Base-by-base conservation (phyloP, 345 rosid genomes). In the Euphorbia peplus region DNA sequence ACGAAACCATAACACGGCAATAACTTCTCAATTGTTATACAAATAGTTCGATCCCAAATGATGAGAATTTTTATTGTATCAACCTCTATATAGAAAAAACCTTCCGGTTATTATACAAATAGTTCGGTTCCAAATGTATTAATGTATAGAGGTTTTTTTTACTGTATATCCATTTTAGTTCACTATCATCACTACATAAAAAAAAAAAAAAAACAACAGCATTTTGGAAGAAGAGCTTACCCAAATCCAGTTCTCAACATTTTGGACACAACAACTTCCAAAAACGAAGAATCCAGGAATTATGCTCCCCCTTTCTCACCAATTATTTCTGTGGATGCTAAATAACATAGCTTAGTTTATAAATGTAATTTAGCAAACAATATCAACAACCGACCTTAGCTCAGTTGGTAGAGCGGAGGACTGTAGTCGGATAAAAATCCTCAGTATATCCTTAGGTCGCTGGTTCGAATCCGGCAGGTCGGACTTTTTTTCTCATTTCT, bases 371-470 rank as follows among this genome's bases (percentile, higher is more conserved):
- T n/a, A n/a, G n/a, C 26, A 5, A 5, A 7, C 19, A 2, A 9
- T 5, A 8, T 1, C 4, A 6, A 1, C 8, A 18, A 15, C 96
- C 92, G 96, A 88, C 95, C 91, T 91, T 93, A 86, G 98, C 98
- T 93, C 95, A 91, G 96, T 86, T 93, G 98, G 95, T 54, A 93
- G 97, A 87, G 98, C 97, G 96, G 98, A 89, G 95, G 95, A 91
- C 97, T 91, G 97, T 93, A 93, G 97, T 85, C 63, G 63, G 63
- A 29, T 0, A 13, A 30, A 16, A 30, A 16, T 30, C 63, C 63
- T 30, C 63, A 32, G 63, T 46, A 22, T 1, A 90, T 87, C 87
- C 88, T 85, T 87, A 84, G 88, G 87, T 86, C 90, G 84, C 86
- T 74, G 87, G 89, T 85, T 88, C 92, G 92, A 87, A 83, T 88